Conservation (phyloP, 164 flowering plant genomes). For the Brasenia schreberi region DNA sequence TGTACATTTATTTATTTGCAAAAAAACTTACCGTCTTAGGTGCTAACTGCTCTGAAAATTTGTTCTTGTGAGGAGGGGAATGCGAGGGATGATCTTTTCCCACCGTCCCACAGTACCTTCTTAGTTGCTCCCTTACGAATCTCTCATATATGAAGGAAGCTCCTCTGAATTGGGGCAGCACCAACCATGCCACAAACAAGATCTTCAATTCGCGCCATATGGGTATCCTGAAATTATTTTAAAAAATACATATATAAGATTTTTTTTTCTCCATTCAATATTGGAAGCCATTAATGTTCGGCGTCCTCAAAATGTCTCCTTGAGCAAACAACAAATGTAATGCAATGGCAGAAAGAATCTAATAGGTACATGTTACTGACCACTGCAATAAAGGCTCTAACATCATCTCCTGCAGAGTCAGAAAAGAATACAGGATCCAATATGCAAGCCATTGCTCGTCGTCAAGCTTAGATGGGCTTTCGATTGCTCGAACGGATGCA, state of each 20-base stretch:
- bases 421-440: conserved; percentile 90
- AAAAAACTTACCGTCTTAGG: conserved; percentile 21
- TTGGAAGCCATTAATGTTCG: background rate
- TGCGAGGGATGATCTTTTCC: conserved; percentile 7
- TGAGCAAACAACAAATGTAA: background rate
- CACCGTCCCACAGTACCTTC: conserved; percentile 1
- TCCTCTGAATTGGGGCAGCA: conserved; percentile 11
- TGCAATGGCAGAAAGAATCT: background rate
- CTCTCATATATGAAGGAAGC: conserved; percentile 11
- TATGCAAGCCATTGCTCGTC: conserved; percentile 99
- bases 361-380: conserved; percentile 18
- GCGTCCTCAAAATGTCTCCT: background rate
- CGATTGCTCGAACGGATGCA: conserved; percentile 85
- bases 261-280: no score
- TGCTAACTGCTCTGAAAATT: conserved; percentile 21
- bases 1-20: no score
- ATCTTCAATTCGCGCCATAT: conserved; percentile 9
- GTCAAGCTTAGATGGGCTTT: conserved; percentile 66
- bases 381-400: conserved; percentile 52
- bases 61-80: conserved; percentile 21
- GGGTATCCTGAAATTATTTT: conserved; percentile 7
- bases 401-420: conserved; percentile 75
- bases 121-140: conserved; percentile 10
- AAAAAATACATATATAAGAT: background rate
- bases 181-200: conserved; percentile 8